Percentiles rank a stretch among this genome's conserved stretches.
Evolutionary conservation across 495 filamentous ascomycete species (phyloP).

Genomic region (Aspergillus heteromorphus): DNA sequence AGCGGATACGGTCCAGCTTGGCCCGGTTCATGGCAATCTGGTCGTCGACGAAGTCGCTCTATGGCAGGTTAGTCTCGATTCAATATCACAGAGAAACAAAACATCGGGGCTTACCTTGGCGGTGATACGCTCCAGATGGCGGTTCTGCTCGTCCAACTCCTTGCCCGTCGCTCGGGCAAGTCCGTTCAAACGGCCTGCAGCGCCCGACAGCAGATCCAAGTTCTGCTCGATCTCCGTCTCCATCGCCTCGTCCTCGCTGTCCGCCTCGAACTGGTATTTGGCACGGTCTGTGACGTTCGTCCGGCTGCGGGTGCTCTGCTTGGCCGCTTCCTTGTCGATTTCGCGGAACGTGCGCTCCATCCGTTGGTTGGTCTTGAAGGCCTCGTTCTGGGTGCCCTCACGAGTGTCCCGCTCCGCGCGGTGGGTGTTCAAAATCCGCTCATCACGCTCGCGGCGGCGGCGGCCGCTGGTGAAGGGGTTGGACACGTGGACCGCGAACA

Average conservation of each 20-base stretch:
- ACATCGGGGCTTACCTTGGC: conserved; percentile 51
- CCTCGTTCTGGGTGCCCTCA: conserved; percentile 62
- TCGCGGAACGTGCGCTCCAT: conserved; percentile 58
- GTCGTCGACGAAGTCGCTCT: conserved; percentile 68
- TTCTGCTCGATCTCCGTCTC: conserved; percentile 68
- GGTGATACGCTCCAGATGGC: conserved; percentile 65
- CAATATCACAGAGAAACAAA: background rate
- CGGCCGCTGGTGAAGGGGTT: conserved; percentile 65
- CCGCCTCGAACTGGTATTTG: conserved; percentile 76
- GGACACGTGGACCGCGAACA: conserved; percentile 73
- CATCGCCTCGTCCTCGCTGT: conserved; percentile 70
- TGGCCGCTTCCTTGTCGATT: conserved; percentile 35
- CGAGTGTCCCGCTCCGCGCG: conserved; percentile 60
- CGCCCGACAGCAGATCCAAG: conserved; percentile 53
- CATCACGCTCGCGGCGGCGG: conserved; percentile 55
- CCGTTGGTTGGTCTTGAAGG: conserved; percentile 51
- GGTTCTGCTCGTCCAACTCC: conserved; percentile 72
- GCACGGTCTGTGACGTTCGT: conserved; percentile 58
- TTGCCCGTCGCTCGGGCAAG: conserved; percentile 64
- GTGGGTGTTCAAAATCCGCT: conserved; percentile 56
- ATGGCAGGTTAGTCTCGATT: conserved; percentile 22
- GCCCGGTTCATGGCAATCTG: conserved; percentile 64
- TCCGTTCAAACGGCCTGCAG: conserved; percentile 57
- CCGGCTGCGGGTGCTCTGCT: conserved; percentile 35
- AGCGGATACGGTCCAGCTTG: conserved; percentile 58